Evolutionary conservation across 768 basidiomycete species (phyloP).

Genomic region (Tulasnella sp.): DNA sequence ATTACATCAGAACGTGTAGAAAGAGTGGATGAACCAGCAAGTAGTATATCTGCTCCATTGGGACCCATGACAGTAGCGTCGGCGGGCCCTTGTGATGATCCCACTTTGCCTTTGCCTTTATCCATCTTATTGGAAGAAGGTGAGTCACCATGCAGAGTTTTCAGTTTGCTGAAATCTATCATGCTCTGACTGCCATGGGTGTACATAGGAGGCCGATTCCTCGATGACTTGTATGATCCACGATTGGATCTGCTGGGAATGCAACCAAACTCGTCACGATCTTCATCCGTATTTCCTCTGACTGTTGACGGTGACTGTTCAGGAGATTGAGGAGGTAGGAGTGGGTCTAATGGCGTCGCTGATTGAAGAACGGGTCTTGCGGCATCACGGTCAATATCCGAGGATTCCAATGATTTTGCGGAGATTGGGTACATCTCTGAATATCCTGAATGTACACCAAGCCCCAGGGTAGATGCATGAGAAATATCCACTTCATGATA

Average conservation of each 20-base stretch:
- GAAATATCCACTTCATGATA: too few relatives aligned
- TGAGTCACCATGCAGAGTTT: background rate
- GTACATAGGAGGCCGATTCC: constrained; percentile 6
- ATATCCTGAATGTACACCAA: too few relatives aligned
- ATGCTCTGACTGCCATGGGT: constrained; percentile 10
- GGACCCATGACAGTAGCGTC: background rate
- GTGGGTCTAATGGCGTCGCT: too few relatives aligned
- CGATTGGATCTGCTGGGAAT: background rate
- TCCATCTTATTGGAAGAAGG: background rate
- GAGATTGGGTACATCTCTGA: too few relatives aligned
- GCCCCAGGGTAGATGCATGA: too few relatives aligned
- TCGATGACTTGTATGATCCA: background rate
- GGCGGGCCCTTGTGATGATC: background rate
- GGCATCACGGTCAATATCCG: too few relatives aligned
- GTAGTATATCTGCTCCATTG: background rate
- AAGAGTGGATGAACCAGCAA: background rate
- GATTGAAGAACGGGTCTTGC: too few relatives aligned
- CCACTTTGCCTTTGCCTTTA: constrained; percentile 7
- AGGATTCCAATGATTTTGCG: too few relatives aligned
- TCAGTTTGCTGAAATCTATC: constrained; percentile 2
- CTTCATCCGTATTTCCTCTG: background rate
- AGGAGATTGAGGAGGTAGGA: too few relatives aligned
- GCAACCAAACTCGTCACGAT: background rate
- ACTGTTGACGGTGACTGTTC: background rate
- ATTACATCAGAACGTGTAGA: background rate